phyloP scores from a whole-genome alignment of 2,329 filamentous ascomycete species.

The Fusarium scirpi region DNA sequence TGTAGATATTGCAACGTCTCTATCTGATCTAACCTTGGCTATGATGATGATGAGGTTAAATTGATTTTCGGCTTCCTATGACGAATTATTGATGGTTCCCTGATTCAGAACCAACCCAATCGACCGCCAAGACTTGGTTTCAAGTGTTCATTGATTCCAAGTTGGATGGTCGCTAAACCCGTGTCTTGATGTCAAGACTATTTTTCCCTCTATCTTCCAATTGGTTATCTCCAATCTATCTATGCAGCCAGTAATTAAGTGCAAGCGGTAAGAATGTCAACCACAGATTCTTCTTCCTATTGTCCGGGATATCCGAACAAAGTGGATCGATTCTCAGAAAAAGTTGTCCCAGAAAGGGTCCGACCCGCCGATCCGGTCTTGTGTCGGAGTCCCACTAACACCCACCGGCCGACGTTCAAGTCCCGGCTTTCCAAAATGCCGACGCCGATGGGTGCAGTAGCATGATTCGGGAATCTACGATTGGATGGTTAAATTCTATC shows the following conservation, averaged over 20 bases:
- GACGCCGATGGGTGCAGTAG: constrained; percentile 19
- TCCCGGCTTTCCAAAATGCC: constrained; percentile 13
- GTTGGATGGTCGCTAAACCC: constrained; percentile 16
- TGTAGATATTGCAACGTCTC: background rate
- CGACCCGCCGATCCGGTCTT: constrained; percentile 37
- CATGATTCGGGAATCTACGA: constrained; percentile 5
- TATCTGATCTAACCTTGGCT: constrained; percentile 1
- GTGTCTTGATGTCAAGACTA: constrained; percentile 31
- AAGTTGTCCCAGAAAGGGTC: constrained; percentile 15
- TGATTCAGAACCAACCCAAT: constrained; percentile 23
- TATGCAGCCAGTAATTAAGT: background rate
- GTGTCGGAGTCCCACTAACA: constrained; percentile 25
- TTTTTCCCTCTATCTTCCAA: background rate
- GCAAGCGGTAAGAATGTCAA: constrained; percentile 6
- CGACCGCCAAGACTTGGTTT: constrained; percentile 13
- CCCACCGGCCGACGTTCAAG: constrained; percentile 24
- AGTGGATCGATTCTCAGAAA: constrained; percentile 33
- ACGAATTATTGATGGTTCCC: constrained; percentile 34
- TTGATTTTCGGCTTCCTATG: constrained; percentile 24
- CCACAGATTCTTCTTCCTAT: background rate
- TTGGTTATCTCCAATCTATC: constrained; percentile 7
- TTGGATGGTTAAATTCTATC: constrained; percentile 1
- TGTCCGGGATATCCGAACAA: constrained; percentile 34
- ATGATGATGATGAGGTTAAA: constrained; percentile 19
- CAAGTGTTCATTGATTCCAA: constrained; percentile 26